Base-by-base conservation (phyloP, 2,329 filamentous ascomycete genomes). In the Colletotrichum endophyticum region DNA sequence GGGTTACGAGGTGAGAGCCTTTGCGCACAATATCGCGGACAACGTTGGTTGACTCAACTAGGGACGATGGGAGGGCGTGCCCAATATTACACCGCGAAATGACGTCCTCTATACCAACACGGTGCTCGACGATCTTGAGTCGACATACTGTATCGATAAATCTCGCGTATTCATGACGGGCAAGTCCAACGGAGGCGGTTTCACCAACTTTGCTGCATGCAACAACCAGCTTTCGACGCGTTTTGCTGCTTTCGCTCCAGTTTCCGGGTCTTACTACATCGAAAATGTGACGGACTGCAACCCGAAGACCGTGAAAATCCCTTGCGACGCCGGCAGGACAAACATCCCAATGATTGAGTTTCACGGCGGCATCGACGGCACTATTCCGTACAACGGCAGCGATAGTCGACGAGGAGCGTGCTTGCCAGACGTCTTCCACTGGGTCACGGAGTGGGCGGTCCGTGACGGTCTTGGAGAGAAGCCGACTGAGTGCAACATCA, bases 331-430 rank as follows among this genome's bases (percentile, higher is more conserved):
- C 0, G 81, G 79, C 4, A 81, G 83, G 49, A 78, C 69, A 1
- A 79, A 84, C 6, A 73, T 89, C 5, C 88, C 89, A 2, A 83
- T 91, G 12, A 80, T 91, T 11, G 87, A 89, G 57, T 87, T 90
- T 69, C 89, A 91, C 79, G 89, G 89, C n/a, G 85, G 84, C 3
- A 83, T 78, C 4, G 89, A 91, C 79, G 82, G 77, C 5, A 88
- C 84, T 0, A 89, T 91, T 39, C 78, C 81, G 1, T 90, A 89
- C 75, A 73, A 80, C 4, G 89, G 89, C 3, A 32, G 74, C 4
- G 83, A 83, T 44, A 53, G 44, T 22, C 84, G 87, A 5, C 83
- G 84, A 3, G 85, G 85, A 2, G 87, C 86, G 0, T 86, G 84
- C 67, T 77, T 89, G 63, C 89, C 88, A 2, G 78, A 85, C 0